Conservation (phyloP, 768 basidiomycete genomes). For the Trametes coccinea region DNA sequence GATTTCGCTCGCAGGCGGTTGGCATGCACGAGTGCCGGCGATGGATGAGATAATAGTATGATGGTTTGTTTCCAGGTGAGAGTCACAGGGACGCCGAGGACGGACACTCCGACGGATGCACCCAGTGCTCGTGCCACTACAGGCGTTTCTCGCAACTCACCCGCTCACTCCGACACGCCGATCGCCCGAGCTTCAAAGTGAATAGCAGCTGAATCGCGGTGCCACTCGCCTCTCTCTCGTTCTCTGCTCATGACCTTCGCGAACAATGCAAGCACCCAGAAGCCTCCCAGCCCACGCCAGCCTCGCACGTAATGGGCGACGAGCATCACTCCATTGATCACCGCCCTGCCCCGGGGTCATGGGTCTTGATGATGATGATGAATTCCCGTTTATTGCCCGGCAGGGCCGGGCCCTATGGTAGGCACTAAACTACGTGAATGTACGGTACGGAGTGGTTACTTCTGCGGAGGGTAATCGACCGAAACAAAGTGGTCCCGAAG, state of each 20-base stretch:
- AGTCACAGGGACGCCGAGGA: slow-evolving; percentile 13
- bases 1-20: slow-evolving; percentile 12
- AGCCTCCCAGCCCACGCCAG: slow-evolving; percentile 5
- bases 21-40: too few species aligned
- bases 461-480: too few species aligned
- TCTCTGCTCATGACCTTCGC: background rate
- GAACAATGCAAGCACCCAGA: slow-evolving; percentile 11
- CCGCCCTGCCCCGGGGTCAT: slow-evolving; percentile 5
- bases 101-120: too few species aligned
- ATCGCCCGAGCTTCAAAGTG: background rate
- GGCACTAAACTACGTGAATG: too few species aligned
- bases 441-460: too few species aligned
- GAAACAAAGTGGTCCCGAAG: too few species aligned
- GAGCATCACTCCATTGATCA: slow-evolving; percentile 13
- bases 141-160: background rate
- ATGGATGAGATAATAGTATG: too few species aligned
- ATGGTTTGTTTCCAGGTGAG: too few species aligned
- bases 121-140: too few species aligned
- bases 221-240: slow-evolving; percentile 4
- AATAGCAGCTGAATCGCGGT: background rate
- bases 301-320: slow-evolving; percentile 17
- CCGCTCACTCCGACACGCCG: slow-evolving; percentile 7
- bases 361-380: background rate
- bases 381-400: too few species aligned
- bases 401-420: too few species aligned